A percentile compares a stretch with the other conserved stretches of the same genome.
Conservation (phyloP, 2,329 filamentous ascomycete species). For the Trichoderma sp. region DNA sequence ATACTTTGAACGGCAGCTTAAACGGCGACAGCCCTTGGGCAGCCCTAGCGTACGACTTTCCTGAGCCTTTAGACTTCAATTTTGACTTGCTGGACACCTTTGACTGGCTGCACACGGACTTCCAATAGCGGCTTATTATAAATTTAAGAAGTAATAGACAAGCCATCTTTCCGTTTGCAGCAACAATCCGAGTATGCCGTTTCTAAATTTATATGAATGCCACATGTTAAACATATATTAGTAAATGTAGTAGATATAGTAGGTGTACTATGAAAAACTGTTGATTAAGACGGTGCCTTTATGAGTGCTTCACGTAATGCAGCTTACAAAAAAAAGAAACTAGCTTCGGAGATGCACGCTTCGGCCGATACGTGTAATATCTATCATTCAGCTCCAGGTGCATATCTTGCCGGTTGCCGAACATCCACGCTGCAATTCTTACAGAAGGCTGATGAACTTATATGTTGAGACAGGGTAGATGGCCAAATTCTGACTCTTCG, state of each 20-base stretch:
- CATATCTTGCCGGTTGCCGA: background rate
- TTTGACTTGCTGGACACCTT: slow-evolving; percentile 50
- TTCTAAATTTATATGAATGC: background rate
- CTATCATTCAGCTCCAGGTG: background rate
- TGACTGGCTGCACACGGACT: slow-evolving; percentile 40
- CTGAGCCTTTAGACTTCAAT: slow-evolving; percentile 41
- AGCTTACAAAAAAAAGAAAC: background rate
- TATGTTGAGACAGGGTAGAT: background rate
- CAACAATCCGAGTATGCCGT: background rate
- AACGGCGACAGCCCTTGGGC: slow-evolving; percentile 34
- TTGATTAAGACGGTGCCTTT: background rate
- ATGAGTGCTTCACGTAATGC: too few species aligned
- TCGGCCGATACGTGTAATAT: background rate
- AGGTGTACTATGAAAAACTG: background rate
- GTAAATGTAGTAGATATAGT: too few species aligned
- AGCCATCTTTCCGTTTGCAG: background rate
- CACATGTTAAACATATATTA: background rate
- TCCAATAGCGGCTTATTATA: background rate
- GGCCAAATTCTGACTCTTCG: background rate
- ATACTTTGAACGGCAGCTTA: slow-evolving; percentile 47
- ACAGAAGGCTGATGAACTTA: background rate
- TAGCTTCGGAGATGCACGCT: background rate
- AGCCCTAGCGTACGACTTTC: slow-evolving; percentile 26
- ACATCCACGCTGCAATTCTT: background rate
- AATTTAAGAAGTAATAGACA: background rate